phyloP scores from a whole-genome alignment of 2,329 filamentous ascomycete genomes.

The Thyridium curvatum region DNA sequence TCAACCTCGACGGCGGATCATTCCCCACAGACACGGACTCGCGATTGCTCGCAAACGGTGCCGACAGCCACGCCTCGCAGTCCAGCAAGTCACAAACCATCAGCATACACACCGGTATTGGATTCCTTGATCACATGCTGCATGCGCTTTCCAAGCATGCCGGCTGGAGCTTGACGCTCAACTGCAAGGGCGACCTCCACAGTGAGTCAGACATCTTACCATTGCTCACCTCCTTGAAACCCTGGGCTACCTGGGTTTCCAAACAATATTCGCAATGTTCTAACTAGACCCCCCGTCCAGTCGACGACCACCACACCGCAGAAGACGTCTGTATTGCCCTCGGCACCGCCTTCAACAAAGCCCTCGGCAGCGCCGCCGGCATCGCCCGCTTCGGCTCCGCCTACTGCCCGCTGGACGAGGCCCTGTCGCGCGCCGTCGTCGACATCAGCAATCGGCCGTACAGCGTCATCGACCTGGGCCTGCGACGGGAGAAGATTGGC shows the following conservation, averaged over 20 bases:
- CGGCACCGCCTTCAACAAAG: slow-evolving; percentile 74
- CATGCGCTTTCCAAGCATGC: slow-evolving; percentile 94
- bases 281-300: slow-evolving; percentile 31
- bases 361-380: slow-evolving; percentile 71
- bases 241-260: no score
- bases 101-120: slow-evolving; percentile 85
- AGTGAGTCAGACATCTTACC: slow-evolving; percentile 47
- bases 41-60: slow-evolving; percentile 41
- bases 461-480: slow-evolving; percentile 74
- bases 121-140: slow-evolving; percentile 98
- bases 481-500: slow-evolving; percentile 88
- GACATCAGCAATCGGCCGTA: slow-evolving; percentile 92
- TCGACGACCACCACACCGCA: slow-evolving; percentile 97
- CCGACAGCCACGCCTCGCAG: slow-evolving; percentile 73
- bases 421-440: slow-evolving; percentile 85
- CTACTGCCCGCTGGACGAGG: slow-evolving; percentile 92
- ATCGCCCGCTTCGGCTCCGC: slow-evolving; percentile 87
- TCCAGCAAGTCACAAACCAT: slow-evolving; percentile 80
- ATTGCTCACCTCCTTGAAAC: background rate
- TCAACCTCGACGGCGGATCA: slow-evolving; percentile 87
- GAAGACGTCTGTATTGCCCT: slow-evolving; percentile 94
- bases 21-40: slow-evolving; percentile 61
- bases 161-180: slow-evolving; percentile 82
- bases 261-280: background rate
- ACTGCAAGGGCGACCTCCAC: slow-evolving; percentile 83